Base-by-base conservation (phyloP, 2,329 filamentous ascomycete species). In the Venturia asperata region DNA sequence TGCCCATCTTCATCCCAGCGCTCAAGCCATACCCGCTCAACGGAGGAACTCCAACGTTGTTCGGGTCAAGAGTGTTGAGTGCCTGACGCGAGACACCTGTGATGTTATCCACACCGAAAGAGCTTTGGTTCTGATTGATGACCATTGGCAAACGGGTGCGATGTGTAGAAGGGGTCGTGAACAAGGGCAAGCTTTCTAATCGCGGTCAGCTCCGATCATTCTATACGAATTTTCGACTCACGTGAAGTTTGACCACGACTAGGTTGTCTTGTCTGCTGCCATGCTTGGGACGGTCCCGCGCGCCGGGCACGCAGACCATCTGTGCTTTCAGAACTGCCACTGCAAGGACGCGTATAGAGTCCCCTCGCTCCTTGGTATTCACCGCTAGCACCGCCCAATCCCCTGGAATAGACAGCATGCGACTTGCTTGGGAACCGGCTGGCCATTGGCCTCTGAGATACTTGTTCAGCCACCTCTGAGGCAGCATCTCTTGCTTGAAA, bases 31-130 rank as follows among this genome's bases (percentile, higher is more conserved):
- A 74, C 24, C 68, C 71, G n/a, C 69, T 69, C 37, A 70, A 65
- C 13, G 67, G 67, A 17, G 67, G 61, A 21, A 67, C 64, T 15
- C 65, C 55, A 61, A 70, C 69, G 6, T 68, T 58, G 63, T 72
- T 72, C 17, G 68, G 62, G 60, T 71, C 64, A 17, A 71, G 27
- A 37, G 67, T 68, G n/a, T 69, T 68, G 5, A 78, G 65, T 15
- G 74, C 70, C 47, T 74, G 74, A 58, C 75, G 70, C 43, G 71
- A 72, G 56, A 74, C 73, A n/a, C 68, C 49, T 27, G 69, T 66
- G 30, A 68, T 67, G 10, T 64, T 61, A 37, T 71, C 67, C 2
- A 65, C 67, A 61, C 65, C 69, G n/a, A 69, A 65, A 19, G 69
- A 69, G 7, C 67, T 67, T 42, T 70, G 71, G 52, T 70, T 71